These are phyloP conservation scores for Epichloe sp. DNA, from an alignment of 2,329 filamentous ascomycete species.

Conservation along the genomic window DNA sequence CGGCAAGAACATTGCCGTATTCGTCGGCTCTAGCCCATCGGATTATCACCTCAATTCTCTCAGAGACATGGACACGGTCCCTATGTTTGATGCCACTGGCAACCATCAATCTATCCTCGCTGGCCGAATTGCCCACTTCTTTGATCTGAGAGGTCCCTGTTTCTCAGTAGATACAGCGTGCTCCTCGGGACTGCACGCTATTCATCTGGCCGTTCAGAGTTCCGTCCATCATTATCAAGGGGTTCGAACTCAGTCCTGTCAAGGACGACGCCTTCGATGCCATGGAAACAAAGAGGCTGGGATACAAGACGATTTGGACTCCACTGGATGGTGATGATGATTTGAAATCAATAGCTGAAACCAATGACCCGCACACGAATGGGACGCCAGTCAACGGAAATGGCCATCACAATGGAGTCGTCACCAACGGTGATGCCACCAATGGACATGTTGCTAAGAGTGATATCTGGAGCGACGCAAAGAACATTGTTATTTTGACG, in stretches of 20 bases:
- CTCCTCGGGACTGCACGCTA: constrained; percentile 35
- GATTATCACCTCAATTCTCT: constrained; percentile 34
- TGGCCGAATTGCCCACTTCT: constrained; percentile 42
- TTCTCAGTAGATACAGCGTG: constrained; percentile 40
- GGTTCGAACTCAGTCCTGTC: constrained; percentile 28
- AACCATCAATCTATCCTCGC: constrained; percentile 37
- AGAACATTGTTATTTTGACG: neutral
- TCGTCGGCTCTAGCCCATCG: constrained; percentile 32
- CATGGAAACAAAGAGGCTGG: neutral
- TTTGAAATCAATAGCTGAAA: neutral
- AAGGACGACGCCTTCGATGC: constrained; percentile 15
- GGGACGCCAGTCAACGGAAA: neutral
- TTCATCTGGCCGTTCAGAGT: constrained; percentile 38
- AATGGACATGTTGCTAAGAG: neutral
- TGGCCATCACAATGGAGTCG: neutral
- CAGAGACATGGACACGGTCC: constrained; percentile 31
- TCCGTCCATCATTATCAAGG: constrained; percentile 23
- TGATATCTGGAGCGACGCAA: neutral
- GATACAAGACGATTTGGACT: neutral
- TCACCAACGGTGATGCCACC: neutral
- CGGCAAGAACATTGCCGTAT: constrained; percentile 36
- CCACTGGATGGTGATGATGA: neutral
- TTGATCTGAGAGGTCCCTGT: constrained; percentile 39
- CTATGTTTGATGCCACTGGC: constrained; percentile 39
- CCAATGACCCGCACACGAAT: neutral